Evolutionary conservation across 1,284 basidiomycete genomes (phyloP).

Genomic region (Lentinus polychrous): DNA sequence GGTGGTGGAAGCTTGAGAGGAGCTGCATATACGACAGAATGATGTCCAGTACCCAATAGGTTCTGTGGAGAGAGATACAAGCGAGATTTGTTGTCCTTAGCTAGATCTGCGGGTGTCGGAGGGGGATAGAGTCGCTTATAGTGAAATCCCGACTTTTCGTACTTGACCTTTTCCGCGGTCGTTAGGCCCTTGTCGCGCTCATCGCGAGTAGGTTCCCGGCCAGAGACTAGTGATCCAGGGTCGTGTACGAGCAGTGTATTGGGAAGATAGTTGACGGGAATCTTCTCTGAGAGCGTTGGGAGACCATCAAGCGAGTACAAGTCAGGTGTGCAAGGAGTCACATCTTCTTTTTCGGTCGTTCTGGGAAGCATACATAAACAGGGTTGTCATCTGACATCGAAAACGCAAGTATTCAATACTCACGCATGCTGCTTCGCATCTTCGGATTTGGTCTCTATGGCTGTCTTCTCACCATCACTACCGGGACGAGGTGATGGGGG

Average conservation of each 20-base stretch:
- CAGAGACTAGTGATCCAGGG: slow-evolving; percentile 9
- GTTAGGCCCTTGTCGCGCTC: no score
- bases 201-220: neutral
- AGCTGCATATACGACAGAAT: slow-evolving; percentile 28
- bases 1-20: slow-evolving; percentile 26
- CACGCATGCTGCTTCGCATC: no score
- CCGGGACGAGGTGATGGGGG: no score
- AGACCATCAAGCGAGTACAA: slow-evolving; percentile 10
- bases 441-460: no score
- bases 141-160: neutral
- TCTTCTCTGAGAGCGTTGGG: slow-evolving; percentile 27
- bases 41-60: slow-evolving; percentile 25
- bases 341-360: no score
- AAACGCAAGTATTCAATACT: no score
- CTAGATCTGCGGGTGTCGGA: slow-evolving; percentile 2
- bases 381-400: no score
- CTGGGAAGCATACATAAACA: no score
- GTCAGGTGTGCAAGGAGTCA: neutral
- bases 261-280: slow-evolving; percentile 26
- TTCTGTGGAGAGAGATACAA: slow-evolving; percentile 23
- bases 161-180: neutral
- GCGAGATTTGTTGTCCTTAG: slow-evolving; percentile 14
- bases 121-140: neutral
- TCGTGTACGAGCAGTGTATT: slow-evolving; percentile 27
- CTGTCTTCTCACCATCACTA: no score